Evolutionary conservation across 2,329 filamentous ascomycete species (phyloP), one percentile per base, ranked within the genome.

Genomic region (Alternaria ventricosa): DNA sequence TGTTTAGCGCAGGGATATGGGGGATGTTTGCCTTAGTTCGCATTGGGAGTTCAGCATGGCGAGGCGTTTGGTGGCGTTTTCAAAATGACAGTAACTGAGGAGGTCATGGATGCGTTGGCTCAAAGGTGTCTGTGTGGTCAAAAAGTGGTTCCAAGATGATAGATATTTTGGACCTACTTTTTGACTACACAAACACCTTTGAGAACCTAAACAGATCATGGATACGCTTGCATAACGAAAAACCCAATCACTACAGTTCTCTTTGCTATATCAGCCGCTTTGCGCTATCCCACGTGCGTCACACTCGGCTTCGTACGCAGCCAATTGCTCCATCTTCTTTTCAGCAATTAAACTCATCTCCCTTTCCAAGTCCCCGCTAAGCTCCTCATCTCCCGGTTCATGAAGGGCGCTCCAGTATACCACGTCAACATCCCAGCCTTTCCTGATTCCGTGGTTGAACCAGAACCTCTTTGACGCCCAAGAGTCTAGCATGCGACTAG

Each of bases 51-150:
- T 36, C 30, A 23, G 59, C 61, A 60, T 56, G 60, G 65, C 67
- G 51, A 59, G 65, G 67, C 59, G 63, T 64, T 64, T 6, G 57
- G 58, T 13, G 15, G 45, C 20, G 10, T 46, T 57, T 11, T 18
- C 27, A 28, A 28, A 28, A 28, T 28, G 27, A 28, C 5, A 28
- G 27, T 28, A 12, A 28, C 27, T 28, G 27, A 28, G 27, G 27
- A 28, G 27, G 27, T 28, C 10, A 28, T 28, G 27, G 27, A 28
- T 28, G 27, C 27, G 27, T 28, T 28, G 27, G 27, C 27, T 28
- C 27, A 28, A 28, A 28, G 27, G 27, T 28, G 27, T 28, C 10
- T 28, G 27, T 28, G 10, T 28, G 10, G 27, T 28, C 27, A 28
- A 12, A 28, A 28, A 28, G 27, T 28, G 10, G 27, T 11, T 28